phyloP scores from a whole-genome alignment of 2,329 filamentous ascomycete species.

The Lizonia empirigonia region DNA sequence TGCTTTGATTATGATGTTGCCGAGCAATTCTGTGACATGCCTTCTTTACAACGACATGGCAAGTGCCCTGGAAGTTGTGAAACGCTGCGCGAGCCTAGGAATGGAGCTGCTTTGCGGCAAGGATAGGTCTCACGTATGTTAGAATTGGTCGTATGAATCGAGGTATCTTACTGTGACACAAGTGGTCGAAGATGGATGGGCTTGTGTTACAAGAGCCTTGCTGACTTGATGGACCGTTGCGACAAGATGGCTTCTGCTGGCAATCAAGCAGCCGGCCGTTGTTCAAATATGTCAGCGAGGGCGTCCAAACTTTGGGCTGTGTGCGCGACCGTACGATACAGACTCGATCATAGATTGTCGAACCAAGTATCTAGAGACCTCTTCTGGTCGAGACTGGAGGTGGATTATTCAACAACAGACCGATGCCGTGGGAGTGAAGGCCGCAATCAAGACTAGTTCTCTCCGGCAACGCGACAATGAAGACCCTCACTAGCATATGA shows the following conservation, averaged over 20 bases:
- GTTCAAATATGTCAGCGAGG: not conserved
- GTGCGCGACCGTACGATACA: not conserved
- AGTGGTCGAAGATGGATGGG: not conserved
- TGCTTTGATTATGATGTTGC: not conserved
- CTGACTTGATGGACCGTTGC: not conserved
- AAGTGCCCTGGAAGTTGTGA: slow-evolving; percentile 2
- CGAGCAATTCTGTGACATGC: slow-evolving; percentile 3
- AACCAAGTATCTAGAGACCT: too few species aligned
- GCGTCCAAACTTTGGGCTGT: not conserved
- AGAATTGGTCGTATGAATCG: not conserved
- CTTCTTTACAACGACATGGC: not conserved
- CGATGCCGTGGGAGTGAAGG: not conserved
- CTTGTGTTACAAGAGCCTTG: not conserved
- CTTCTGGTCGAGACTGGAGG: too few species aligned
- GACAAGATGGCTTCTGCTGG: not conserved
- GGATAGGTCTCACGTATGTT: not conserved
- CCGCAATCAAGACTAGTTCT: not conserved
- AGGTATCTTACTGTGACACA: not conserved
- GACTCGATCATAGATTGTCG: not conserved
- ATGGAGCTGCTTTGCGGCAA: not conserved
- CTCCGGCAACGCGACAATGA: not conserved
- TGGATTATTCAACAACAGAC: not conserved
- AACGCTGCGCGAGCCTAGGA: slow-evolving; percentile 13
- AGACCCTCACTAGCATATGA: not conserved
- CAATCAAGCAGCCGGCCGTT: not conserved